Conservation (phyloP, 345 rosid genomes). For the Anacardium occidentale region DNA sequence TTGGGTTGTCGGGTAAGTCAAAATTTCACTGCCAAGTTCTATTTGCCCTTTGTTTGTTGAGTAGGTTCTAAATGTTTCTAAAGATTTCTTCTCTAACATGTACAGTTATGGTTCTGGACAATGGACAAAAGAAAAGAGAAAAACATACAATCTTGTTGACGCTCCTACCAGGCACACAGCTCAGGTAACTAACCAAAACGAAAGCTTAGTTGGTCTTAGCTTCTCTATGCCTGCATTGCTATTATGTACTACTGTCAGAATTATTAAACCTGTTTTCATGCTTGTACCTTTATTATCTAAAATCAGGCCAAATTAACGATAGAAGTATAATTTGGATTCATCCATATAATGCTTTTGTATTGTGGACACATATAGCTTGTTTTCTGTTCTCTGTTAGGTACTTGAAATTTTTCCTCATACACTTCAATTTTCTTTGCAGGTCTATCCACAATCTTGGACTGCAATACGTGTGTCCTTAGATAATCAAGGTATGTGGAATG, state of each 20-base stretch:
- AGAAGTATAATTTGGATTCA: too few relatives aligned
- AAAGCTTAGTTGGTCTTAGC: neutral
- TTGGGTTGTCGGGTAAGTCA: conserved; percentile 84
- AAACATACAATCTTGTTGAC: conserved; percentile 67
- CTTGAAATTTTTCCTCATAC: neutral
- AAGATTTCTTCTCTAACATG: conserved; percentile 10
- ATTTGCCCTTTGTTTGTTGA: neutral
- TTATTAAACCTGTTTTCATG: neutral
- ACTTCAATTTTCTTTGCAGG: conserved; percentile 40
- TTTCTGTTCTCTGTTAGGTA: neutral
- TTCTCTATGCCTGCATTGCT: neutral
- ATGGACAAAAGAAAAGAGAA: conserved; percentile 58
- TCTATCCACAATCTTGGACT: conserved; percentile 86
- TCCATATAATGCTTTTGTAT: too few relatives aligned
- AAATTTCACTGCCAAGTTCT: neutral
- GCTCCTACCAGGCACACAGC: conserved; percentile 80
- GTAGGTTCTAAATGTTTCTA: conserved; percentile 21
- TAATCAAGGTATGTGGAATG: conserved; percentile 98
- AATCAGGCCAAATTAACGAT: neutral
- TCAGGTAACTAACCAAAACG: conserved; percentile 55
- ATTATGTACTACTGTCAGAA: too few relatives aligned
- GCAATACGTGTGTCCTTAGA: conserved; percentile 71
- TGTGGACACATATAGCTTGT: neutral
- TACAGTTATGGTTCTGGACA: conserved; percentile 73
- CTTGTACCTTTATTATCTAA: neutral